phyloP scores from a whole-genome alignment of 768 basidiomycete species.

The Floccularia luteovirens region DNA sequence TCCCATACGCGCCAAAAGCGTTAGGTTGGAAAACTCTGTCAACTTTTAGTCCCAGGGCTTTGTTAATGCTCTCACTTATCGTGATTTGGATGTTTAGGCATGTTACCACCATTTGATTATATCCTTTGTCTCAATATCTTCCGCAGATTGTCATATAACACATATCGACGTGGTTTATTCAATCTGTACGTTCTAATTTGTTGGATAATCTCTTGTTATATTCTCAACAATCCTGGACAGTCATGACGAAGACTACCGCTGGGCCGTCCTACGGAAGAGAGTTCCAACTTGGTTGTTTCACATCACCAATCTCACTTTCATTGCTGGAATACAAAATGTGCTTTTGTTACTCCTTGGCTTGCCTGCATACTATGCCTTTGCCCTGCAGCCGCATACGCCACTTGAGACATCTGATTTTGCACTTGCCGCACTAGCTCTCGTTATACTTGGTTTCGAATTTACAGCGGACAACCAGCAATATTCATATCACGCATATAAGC shows the following conservation, averaged over 20 bases:
- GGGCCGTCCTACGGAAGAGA: conserved; percentile 65
- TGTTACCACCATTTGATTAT: not conserved
- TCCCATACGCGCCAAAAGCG: conserved; percentile 49
- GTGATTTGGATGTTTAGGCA: conserved; percentile 63
- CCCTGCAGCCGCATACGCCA: conserved; percentile 41
- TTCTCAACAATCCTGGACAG: conserved; percentile 22
- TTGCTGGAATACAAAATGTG: conserved; percentile 73
- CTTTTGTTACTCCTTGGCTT: conserved; percentile 68
- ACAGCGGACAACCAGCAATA: conserved; percentile 90
- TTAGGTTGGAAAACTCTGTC: conserved; percentile 28
- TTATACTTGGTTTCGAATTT: conserved; percentile 64
- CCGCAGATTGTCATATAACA: conserved; percentile 67
- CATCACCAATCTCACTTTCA: conserved; percentile 50
- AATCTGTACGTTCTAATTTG: conserved; percentile 37
- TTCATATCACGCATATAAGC: conserved; percentile 78
- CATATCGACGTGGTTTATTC: conserved; percentile 78
- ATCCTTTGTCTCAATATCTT: not conserved
- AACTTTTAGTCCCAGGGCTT: conserved; percentile 61
- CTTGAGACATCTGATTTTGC: conserved; percentile 54
- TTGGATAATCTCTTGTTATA: too few relatives aligned
- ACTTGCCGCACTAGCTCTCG: conserved; percentile 51
- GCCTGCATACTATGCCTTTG: conserved; percentile 49
- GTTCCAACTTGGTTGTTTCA: conserved; percentile 37
- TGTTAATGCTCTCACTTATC: conserved; percentile 67
- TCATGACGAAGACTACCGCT: conserved; percentile 88